Evolutionary conservation across 345 rosid genomes (phyloP), one percentile per base, ranked within the genome.

Genomic region (Clarkia xantiana): DNA sequence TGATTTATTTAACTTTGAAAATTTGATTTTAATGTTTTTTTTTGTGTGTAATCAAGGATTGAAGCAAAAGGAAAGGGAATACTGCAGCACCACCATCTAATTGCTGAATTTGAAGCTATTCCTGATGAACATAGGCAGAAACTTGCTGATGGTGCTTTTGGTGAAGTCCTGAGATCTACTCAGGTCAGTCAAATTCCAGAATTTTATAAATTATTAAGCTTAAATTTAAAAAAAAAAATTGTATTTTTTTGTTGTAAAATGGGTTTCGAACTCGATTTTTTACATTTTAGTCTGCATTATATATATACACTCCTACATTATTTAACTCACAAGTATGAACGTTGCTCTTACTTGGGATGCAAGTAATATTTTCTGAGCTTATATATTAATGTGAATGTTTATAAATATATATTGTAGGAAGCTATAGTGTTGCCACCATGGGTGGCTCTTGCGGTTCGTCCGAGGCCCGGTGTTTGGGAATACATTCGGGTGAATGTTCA

Each of bases 1-100:
- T 23, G 1, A 19, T n/a, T 8, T 16, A 11, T 14, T 14, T 19
- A 48, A 20, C 38, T 6, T 47, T 19, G 36, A 11, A 18, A 3
- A 39, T 22, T n/a, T 18, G 36, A 11, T 22, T 22, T 1, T 13
- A 17, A 40, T 3, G 29, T n/a, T 51, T 34, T 44, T 45, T 23
- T 3, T 42, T 20, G 51, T 69, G 45, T n/a, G n/a, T n/a, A n/a
- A n/a, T n/a, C n/a, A 51, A 89, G 97, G 60, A 52, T 89, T 53
- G 95, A 89, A 59, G 70, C 61, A 11, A 82, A 78, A 49, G 97
- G 97, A 6, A 76, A 77, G 56, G 97, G 97, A 20, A 82, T 89
- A 58, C 65, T 82, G 51, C 91, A 89, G 61, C 72, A 79, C 53
- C 86, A 84, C 47, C 88, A 80, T 42, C 68, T 89, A 53, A 60